Evolutionary conservation across 2,329 filamentous ascomycete genomes (phyloP).

Genomic region (Talaromyces sp.): DNA sequence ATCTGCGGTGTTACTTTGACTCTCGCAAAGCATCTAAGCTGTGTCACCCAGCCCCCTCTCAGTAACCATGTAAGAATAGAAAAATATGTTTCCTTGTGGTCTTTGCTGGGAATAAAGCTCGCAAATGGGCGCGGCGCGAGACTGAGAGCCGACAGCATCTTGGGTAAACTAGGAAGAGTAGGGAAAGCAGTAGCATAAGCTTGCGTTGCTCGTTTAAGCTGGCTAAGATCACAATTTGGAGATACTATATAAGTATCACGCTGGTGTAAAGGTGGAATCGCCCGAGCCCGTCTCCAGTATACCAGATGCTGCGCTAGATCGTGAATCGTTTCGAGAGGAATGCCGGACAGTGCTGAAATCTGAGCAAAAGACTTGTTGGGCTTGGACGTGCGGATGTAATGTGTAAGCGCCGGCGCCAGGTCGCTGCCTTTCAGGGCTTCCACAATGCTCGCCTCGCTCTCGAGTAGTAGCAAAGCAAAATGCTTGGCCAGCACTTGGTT

Average conservation of each 20-base stretch:
- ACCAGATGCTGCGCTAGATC: constrained; percentile 89
- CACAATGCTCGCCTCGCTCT: constrained; percentile 75
- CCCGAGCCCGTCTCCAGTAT: constrained; percentile 88
- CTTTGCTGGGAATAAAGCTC: constrained; percentile 75
- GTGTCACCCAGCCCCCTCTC: constrained; percentile 87
- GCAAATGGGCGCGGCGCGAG: constrained; percentile 77
- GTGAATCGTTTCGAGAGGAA: constrained; percentile 74
- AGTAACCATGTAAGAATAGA: constrained; percentile 90
- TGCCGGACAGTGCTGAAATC: constrained; percentile 54
- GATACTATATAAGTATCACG: constrained; percentile 88
- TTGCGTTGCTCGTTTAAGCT: constrained; percentile 61
- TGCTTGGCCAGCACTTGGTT: constrained; percentile 67
- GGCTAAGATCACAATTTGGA: constrained; percentile 74
- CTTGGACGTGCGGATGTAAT: constrained; percentile 57
- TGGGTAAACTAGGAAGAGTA: constrained; percentile 72
- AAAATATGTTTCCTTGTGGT: constrained; percentile 81
- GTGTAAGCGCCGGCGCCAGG: constrained; percentile 69
- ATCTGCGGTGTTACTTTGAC: constrained; percentile 78
- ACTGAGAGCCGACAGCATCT: constrained; percentile 80
- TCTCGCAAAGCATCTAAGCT: constrained; percentile 86
- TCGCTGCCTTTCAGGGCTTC: constrained; percentile 63
- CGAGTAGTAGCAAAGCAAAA: constrained; percentile 77
- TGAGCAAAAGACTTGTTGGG: constrained; percentile 67
- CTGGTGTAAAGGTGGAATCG: constrained; percentile 83
- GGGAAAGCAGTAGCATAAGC: constrained; percentile 76